phyloP scores from a whole-genome alignment of 768 basidiomycete genomes.

The Xerocomellus chrysenteron region DNA sequence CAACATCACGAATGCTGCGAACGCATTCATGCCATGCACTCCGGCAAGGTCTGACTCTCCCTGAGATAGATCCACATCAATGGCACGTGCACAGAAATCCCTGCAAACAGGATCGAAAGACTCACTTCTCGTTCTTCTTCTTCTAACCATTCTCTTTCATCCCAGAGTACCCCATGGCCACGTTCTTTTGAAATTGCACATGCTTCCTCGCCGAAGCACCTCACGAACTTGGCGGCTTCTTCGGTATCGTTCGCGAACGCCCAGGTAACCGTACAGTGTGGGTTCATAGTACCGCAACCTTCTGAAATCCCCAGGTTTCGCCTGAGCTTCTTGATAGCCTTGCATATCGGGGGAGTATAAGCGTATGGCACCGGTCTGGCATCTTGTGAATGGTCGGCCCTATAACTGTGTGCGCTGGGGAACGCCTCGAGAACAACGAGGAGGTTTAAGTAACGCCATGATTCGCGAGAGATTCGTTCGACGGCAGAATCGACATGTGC shows the following conservation, averaged over 20 bases:
- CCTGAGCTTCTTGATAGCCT: slow-evolving; percentile 66
- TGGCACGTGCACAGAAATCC: slow-evolving; percentile 11
- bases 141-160: slow-evolving; percentile 60
- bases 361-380: slow-evolving; percentile 34
- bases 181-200: slow-evolving; percentile 43
- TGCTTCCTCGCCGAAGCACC: slow-evolving; percentile 60
- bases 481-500: slow-evolving; percentile 46
- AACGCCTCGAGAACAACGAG: slow-evolving; percentile 70
- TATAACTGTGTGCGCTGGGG: slow-evolving; percentile 44
- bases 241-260: slow-evolving; percentile 62
- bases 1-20: slow-evolving; percentile 65
- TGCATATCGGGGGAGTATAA: slow-evolving; percentile 66
- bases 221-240: slow-evolving; percentile 55
- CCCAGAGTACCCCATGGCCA: slow-evolving; percentile 50
- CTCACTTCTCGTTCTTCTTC: slow-evolving; percentile 52
- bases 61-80: slow-evolving; percentile 35
- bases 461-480: slow-evolving; percentile 46
- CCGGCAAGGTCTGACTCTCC: slow-evolving; percentile 58
- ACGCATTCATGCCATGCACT: slow-evolving; percentile 65
- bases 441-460: slow-evolving; percentile 60
- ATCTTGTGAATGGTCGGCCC: slow-evolving; percentile 7
- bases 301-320: slow-evolving; percentile 63
- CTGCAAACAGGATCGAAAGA: slow-evolving; percentile 11
- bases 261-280: slow-evolving; percentile 43
- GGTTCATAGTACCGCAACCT: slow-evolving; percentile 52